Conservation (phyloP, 2,329 filamentous ascomycete species). For the Aspergillus awamori region DNA sequence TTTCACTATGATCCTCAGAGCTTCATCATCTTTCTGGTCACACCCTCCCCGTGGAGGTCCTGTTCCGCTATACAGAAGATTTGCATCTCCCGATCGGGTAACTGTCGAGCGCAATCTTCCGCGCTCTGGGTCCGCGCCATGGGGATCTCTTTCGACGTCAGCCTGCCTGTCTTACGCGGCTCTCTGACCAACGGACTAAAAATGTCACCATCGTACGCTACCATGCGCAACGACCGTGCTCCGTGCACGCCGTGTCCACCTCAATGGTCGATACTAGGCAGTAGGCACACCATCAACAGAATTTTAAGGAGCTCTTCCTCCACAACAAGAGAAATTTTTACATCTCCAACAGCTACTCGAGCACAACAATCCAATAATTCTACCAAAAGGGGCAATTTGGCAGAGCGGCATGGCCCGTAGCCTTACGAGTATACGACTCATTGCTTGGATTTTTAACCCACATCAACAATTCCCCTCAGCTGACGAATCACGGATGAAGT, state of each 20-base stretch:
- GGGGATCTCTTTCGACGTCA: slow-evolving; percentile 14
- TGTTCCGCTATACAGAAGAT: not conserved
- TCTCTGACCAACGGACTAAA: slow-evolving; percentile 24
- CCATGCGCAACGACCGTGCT: slow-evolving; percentile 18
- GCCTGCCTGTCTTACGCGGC: slow-evolving; percentile 27
- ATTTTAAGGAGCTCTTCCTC: slow-evolving; percentile 3
- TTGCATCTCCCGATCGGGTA: slow-evolving; percentile 9
- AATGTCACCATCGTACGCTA: slow-evolving; percentile 21
- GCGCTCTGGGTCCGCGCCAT: slow-evolving; percentile 1
- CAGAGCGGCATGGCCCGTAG: slow-evolving; percentile 9
- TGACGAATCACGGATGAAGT: slow-evolving; percentile 6
- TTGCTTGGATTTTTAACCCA: not conserved
- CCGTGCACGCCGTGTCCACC: slow-evolving; percentile 10
- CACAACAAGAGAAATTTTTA: not conserved
- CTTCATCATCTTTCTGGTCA: slow-evolving; percentile 1
- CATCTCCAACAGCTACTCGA: not conserved
- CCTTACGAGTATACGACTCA: slow-evolving; percentile 10
- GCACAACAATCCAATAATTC: not conserved
- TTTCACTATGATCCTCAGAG: not conserved
- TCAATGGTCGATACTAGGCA: slow-evolving; percentile 1
- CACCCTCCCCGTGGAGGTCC: no score
- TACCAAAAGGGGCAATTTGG: slow-evolving; percentile 5
- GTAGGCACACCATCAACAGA: slow-evolving; percentile 3
- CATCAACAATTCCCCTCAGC: not conserved
- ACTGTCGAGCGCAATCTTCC: slow-evolving; percentile 4